Base-by-base conservation (phyloP, 176 grass and related monocot species). In the Secale cereale region DNA sequence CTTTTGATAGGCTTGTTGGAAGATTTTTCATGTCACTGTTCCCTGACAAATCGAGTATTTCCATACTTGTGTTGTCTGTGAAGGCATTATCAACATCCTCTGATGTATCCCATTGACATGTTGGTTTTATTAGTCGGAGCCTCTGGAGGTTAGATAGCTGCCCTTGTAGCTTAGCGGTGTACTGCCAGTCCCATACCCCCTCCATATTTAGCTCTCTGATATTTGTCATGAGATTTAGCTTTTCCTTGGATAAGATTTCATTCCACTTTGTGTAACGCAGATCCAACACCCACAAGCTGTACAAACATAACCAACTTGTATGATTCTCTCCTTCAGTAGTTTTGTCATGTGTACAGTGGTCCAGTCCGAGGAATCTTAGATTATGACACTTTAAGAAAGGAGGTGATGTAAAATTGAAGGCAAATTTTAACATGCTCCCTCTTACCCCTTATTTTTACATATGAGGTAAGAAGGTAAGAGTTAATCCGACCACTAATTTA, bases 331-430 rank as follows among this genome's bases (percentile, higher is more conserved):
- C 17, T 64, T 32, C 63, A 69, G 4, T 5, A 30, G 14, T 57
- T 10, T 39, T 54, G 2, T 19, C 15, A 15, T 50, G 0, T 22
- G 4, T 39, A 10, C 74, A 85, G 0, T 40, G 45, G 12, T 78
- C 72, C 43, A 85, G 10, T 0, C 74, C 45, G 3, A 85, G 74
- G 2, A 78, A 85, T 85, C 59, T 85, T 36, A 85, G 16, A 0
- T 1, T 7, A 0, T 23, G 8, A 28, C 83, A 85, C 0, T 0
- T 2, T 0, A 13, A 5, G 30, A 85, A 85, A 16, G 74, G 73
- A 12, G 74, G 74, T 78, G 62, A 85, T 40, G 43, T 15, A 85
- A 85, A 78, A 8, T n/a, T 28, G 3, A 84, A 77, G 61, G 33
- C 48, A 72, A 66, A 82, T 33, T 35, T 25, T 17, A 54, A 3